These are phyloP conservation scores for Russula ochroleuca DNA, from an alignment of 768 basidiomycete genomes.

Conservation along the genomic window DNA sequence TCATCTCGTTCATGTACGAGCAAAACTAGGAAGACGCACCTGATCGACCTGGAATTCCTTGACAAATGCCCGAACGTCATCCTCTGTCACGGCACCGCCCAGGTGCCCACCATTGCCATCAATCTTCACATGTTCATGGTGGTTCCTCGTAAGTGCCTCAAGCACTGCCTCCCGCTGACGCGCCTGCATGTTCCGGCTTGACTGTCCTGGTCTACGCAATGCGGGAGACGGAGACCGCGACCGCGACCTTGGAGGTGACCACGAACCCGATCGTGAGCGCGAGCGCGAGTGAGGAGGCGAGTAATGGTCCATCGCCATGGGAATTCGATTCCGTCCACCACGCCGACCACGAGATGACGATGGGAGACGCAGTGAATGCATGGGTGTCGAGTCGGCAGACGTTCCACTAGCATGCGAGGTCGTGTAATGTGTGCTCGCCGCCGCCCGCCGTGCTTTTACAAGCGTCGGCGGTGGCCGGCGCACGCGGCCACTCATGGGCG, in stretches of 20 bases:
- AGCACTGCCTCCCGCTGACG: slow-evolving; percentile 39
- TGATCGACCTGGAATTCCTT: slow-evolving; percentile 65
- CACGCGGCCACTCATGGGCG: slow-evolving; percentile 25
- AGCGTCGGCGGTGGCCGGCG: slow-evolving; percentile 26
- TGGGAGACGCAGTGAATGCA: neutral
- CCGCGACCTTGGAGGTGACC: slow-evolving; percentile 28
- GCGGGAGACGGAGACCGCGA: slow-evolving; percentile 45
- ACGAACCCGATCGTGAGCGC: slow-evolving; percentile 13
- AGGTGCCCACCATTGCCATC: slow-evolving; percentile 45
- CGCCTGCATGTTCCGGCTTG: slow-evolving; percentile 32
- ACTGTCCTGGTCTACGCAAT: slow-evolving; percentile 39
- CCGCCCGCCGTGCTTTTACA: slow-evolving; percentile 24
- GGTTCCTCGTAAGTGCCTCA: slow-evolving; percentile 55
- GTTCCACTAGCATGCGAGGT: slow-evolving; percentile 4
- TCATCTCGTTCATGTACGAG: neutral
- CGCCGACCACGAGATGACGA: slow-evolving; percentile 17
- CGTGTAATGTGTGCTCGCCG: slow-evolving; percentile 7
- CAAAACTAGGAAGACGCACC: slow-evolving; percentile 43
- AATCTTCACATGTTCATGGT: slow-evolving; percentile 61
- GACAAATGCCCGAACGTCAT: slow-evolving; percentile 66
- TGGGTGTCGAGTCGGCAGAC: slow-evolving; percentile 18
- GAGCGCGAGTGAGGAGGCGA: slow-evolving; percentile 26
- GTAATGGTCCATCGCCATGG: slow-evolving; percentile 22
- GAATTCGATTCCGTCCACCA: slow-evolving; percentile 19
- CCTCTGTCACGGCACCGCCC: slow-evolving; percentile 53